Base-by-base conservation (phyloP, 2,329 filamentous ascomycete species). In the Fusarium sp. region DNA sequence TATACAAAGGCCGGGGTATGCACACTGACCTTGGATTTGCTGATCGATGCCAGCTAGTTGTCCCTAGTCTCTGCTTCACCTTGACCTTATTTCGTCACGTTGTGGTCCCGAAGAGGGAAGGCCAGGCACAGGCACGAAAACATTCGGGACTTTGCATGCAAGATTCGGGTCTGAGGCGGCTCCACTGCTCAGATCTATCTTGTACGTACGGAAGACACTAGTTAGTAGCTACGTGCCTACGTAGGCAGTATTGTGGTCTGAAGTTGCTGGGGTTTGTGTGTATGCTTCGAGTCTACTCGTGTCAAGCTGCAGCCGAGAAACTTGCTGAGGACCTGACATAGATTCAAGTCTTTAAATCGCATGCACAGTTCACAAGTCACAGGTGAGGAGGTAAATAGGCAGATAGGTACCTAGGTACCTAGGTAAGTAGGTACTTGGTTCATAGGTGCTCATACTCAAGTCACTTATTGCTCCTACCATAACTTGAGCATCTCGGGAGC, bases 161-260 rank as follows among this genome's bases (percentile, higher is more conserved):
- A 75, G 71, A 74, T 75, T 69, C 57, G 69, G 58, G 44, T 55
- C 44, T 58, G 56, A 61, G 58, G 46, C 57, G 57, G 68, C 57
- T 52, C 73, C 69, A 74, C 40, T 57, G 59, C 59, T 40, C 57
- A 73, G 69, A 75, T 75, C 65, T 59, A 32, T 57, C 57, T 52
- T 63, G 48, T 63, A 52, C 34, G 49, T 47, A 20, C 24, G 24
- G 29, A 44, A 70, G 57, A 32, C 18, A 18, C 27, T 29, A 24
- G 29, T 16, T 8, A 37, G 22, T n/a, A 61, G 30, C 32, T 61
- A 32, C 37, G 55, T 66, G 42, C 25, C 27, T 30, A n/a, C 34
- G 34, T 37, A n/a, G 10, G 11, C 12, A 30, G 13, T 37, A 42
- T 27, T 7, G 14, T 32, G 24, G 11, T 56, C 22, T 6, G 45